Percentiles rank a stretch among this genome's conserved stretches.
Evolutionary conservation across 2,329 filamentous ascomycete species (phyloP).

Genomic region (Pseudocercospora macadamiae): DNA sequence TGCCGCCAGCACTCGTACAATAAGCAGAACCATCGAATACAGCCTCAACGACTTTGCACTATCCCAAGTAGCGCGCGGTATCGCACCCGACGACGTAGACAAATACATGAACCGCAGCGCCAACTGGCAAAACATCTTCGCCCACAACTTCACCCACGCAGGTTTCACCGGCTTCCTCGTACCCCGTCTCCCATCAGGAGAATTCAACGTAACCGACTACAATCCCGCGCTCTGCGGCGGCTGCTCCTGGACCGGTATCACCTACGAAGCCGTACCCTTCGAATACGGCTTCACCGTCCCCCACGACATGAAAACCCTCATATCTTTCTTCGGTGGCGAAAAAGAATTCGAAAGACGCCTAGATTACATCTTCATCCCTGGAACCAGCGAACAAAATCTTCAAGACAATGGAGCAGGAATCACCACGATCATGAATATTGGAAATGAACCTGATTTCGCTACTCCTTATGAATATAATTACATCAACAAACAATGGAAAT

Average conservation of each 20-base stretch:
- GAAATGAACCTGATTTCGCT: constrained; percentile 40
- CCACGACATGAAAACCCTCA: constrained; percentile 47
- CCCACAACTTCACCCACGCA: constrained; percentile 40
- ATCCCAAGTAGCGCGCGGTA: constrained; percentile 44
- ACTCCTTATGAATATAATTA: constrained; percentile 40
- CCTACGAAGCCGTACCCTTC: constrained; percentile 48
- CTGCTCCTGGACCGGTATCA: constrained; percentile 47
- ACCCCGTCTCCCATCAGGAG: constrained; percentile 32
- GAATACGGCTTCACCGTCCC: constrained; percentile 51
- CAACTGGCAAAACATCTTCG: constrained; percentile 49
- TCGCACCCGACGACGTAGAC: constrained; percentile 44
- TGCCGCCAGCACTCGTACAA: constrained; percentile 39
- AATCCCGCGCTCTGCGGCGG: constrained; percentile 47
- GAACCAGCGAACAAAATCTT: constrained; percentile 39
- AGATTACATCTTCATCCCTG: constrained; percentile 47
- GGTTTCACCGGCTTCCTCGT: constrained; percentile 40
- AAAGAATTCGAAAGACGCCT: constrained; percentile 44
- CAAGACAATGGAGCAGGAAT: constrained; percentile 42
- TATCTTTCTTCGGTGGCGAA: constrained; percentile 47
- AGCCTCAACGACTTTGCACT: constrained; percentile 49
- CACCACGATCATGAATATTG: constrained; percentile 41
- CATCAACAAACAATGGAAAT: constrained; percentile 37
- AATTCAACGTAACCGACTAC: constrained; percentile 40
- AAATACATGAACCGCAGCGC: constrained; percentile 44
- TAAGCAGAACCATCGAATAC: constrained; percentile 49